These are phyloP conservation scores for Rugonectria rugulosa DNA, from an alignment of 2,329 filamentous ascomycete species.

Conservation along the genomic window DNA sequence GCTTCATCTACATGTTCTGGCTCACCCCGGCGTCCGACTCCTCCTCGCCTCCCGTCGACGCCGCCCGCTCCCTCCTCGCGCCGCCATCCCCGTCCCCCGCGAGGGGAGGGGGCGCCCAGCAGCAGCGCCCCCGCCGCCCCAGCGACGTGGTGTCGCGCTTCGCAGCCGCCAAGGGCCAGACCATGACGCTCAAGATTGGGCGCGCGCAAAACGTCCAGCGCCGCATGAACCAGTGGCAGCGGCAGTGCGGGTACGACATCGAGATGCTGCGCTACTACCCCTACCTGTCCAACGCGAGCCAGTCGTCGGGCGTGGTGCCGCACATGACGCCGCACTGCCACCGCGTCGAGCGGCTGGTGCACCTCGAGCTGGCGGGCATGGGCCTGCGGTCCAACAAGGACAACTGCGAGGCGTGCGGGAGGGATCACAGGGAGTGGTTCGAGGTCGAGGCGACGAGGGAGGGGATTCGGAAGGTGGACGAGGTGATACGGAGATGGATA, in stretches of 20 bases:
- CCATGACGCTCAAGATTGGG: constrained; percentile 73
- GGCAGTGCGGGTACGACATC: constrained; percentile 89
- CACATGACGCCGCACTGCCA: constrained; percentile 85
- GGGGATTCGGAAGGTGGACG: constrained; percentile 70
- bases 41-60: constrained; percentile 62
- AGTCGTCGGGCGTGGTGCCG: constrained; percentile 46
- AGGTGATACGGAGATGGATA: constrained; percentile 84
- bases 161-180: constrained; percentile 55
- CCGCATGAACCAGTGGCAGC: constrained; percentile 89
- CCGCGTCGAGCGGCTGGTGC: constrained; percentile 87
- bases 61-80: constrained; percentile 65
- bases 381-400: constrained; percentile 59
- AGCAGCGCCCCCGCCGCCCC: constrained; percentile 55
- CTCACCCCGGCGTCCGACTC: constrained; percentile 72
- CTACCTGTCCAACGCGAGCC: constrained; percentile 65
- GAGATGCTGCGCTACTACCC: constrained; percentile 93
- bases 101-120: constrained; percentile 36
- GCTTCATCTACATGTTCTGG: constrained; percentile 99
- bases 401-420: constrained; percentile 79
- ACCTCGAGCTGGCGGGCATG: constrained; percentile 81
- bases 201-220: constrained; percentile 84
- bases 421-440: constrained; percentile 94
- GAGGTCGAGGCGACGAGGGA: constrained; percentile 79
- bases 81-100: constrained; percentile 54
- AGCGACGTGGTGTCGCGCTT: constrained; percentile 65